Evolutionary conservation across 1,284 basidiomycete species (phyloP), one percentile per base, ranked within the genome.

Genomic region (Boletus holoroseus): DNA sequence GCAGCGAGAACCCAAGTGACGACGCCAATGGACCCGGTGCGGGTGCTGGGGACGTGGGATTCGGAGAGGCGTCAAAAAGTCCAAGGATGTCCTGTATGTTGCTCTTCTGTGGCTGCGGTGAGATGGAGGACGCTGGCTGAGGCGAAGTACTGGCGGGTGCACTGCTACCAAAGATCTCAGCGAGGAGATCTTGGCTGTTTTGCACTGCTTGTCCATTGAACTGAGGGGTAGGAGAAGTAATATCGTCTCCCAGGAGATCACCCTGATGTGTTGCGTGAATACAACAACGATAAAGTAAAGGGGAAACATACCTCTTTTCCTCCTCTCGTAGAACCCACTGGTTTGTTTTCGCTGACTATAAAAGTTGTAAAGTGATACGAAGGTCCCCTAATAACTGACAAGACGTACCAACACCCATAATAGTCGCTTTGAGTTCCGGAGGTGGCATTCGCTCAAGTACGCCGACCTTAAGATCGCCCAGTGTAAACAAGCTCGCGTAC

Each of bases 401-500:
- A 13, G 45, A 54, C 57, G n/a, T 50, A 90, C 89, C 88, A 52
- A 88, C 81, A 45, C 91, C 94, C 77, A 94, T 88, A 4, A 97
- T 89, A 3, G 94, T 95, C 20, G 89, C 86, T 70, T 92, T 94
- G 62, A 99, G 74, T 69, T 99, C 95, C 2, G 96, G 96, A 5
- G 93, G 90, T 7, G 96, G 96, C 96, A 99, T 99, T 50, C 93
- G 82, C 73, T 99, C 96, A 53, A 99, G 71, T 0, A 99, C 94
- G 40, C 94, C 96, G n/a, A 82, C 79, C 50, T 85, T 80, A 30
- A 94, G 75, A 37, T 92, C 87, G 18, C 81, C 82, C 15, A 88
- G 66, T 31, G 74, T 78, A 63, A 94, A 88, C 56, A 99, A 68
- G 61, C 82, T 90, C 0, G 88, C 88, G 68, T 94, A 98, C 70